These are phyloP conservation scores for Trametes versicolor DNA, from an alignment of 1,284 basidiomycete species.

Conservation along the genomic window DNA sequence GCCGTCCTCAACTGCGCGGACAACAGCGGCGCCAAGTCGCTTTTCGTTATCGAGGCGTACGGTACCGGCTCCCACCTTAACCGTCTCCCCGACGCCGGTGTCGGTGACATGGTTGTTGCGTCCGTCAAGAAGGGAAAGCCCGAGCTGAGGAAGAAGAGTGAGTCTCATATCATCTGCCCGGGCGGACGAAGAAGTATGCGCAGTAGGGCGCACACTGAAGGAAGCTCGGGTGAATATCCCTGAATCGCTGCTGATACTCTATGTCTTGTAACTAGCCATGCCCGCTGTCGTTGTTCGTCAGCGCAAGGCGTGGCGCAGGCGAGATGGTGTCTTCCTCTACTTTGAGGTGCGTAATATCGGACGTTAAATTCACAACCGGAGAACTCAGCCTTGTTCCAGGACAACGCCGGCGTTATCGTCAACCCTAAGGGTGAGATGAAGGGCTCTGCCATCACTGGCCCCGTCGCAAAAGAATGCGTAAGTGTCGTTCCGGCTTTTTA, in stretches of 20 bases:
- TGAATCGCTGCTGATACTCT: not conserved
- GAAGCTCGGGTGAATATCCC: not conserved
- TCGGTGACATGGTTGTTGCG: constrained; percentile 99
- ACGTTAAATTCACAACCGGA: not conserved
- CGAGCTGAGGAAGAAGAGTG: constrained; percentile 99
- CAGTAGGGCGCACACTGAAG: not conserved
- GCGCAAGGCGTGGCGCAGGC: constrained; percentile 98
- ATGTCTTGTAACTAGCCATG: constrained; percentile 73
- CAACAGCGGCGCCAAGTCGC: constrained; percentile 99
- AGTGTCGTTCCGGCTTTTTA: constrained; percentile 44
- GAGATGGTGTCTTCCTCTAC: constrained; percentile 99
- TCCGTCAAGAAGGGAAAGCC: constrained; percentile 99
- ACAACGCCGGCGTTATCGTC: constrained; percentile 97
- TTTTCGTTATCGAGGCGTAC: constrained; percentile 91
- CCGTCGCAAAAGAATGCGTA: constrained; percentile 96
- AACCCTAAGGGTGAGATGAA: constrained; percentile 99
- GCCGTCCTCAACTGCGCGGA: constrained; percentile 99
- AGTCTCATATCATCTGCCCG: constrained; percentile 46
- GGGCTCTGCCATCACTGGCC: constrained; percentile 98
- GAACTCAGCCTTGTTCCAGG: constrained; percentile 52
- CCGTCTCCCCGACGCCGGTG: constrained; percentile 97
- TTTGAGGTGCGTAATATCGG: constrained; percentile 75
- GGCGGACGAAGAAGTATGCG: not conserved
- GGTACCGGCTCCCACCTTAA: constrained; percentile 97
- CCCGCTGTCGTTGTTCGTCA: constrained; percentile 97